Percentiles rank a stretch among this genome's conserved stretches.
Conservation (phyloP, 164 flowering plant genomes). For the Santalum album region DNA sequence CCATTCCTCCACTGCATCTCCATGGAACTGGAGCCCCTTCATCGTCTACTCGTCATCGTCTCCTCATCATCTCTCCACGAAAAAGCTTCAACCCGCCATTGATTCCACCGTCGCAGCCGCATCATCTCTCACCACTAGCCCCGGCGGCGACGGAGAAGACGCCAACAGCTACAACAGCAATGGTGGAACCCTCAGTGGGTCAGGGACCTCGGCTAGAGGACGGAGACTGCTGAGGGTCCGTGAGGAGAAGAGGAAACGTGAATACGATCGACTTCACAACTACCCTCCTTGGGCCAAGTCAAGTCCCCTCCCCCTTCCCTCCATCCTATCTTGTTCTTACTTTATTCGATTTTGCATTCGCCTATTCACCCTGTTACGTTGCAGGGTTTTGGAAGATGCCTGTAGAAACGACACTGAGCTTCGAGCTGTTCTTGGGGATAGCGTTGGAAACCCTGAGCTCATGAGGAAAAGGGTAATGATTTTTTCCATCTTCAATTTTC, state of each 20-base stretch:
- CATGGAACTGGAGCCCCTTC: too few relatives aligned
- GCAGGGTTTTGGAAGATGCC: slow-evolving; percentile 74
- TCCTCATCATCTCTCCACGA: too few relatives aligned
- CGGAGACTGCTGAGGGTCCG: slow-evolving; percentile 64
- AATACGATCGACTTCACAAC: slow-evolving; percentile 54
- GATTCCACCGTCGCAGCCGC: too few relatives aligned
- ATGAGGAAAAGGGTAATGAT: slow-evolving; percentile 61
- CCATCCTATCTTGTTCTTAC: not conserved
- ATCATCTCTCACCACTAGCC: too few relatives aligned
- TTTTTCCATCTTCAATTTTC: too few relatives aligned
- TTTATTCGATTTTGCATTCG: too few relatives aligned
- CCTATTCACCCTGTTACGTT: not conserved
- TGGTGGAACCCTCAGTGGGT: too few relatives aligned
- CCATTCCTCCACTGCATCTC: too few relatives aligned
- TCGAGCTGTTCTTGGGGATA: slow-evolving; percentile 80
- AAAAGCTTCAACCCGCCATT: too few relatives aligned
- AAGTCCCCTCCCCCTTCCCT: not conserved
- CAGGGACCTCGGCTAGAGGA: slow-evolving; percentile 82
- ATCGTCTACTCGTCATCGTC: too few relatives aligned
- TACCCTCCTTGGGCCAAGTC: slow-evolving; percentile 92
- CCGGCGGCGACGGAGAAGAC: too few relatives aligned
- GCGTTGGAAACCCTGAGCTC: slow-evolving; percentile 89
- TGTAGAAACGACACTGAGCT: slow-evolving; percentile 71
- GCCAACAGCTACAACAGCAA: too few relatives aligned
- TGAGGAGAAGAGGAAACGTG: slow-evolving; percentile 80